Base-by-base conservation (phyloP, 225 moss, liverwort and hornwort genomes). In the Straminergon stramineum region DNA sequence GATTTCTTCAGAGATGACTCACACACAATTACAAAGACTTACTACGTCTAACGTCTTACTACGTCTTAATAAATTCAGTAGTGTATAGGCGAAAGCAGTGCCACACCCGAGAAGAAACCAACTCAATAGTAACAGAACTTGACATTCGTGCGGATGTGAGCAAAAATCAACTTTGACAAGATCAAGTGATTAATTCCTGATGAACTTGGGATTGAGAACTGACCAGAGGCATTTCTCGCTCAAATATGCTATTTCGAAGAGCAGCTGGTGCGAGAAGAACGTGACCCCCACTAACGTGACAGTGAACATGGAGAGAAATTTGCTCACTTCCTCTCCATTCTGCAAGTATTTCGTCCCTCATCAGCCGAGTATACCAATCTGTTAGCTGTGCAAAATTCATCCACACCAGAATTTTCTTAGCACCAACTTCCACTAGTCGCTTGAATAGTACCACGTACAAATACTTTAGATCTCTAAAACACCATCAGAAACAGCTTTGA, bases 161-260 rank as follows among this genome's bases (percentile, higher is more conserved):
- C 60, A 71, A 83, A 41, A 57, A 80, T 51, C 43, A 83, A 78
- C 41, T 68, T 48, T 15, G 69, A 82, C 9, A 90, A 77, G 62
- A 53, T 64, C 64, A 57, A 81, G 45, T 85, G 67, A 91, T 66
- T 52, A 56, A 84, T 61, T 81, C 60, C 79, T 37, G 80, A 71
- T 79, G 58, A 13, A 53, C 27, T 87, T 67, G 75, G 63, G 45
- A 52, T 87, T 84, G 69, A 83, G 79, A 77, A 93, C 94, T 92
- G 39, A 95, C 95, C 95, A 95, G 91, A 91, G 95, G 95, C 95
- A 95, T 95, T 90, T 95, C 95, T 92, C 94, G 93, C 90, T 94
- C 91, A 90, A 95, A 95, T 74, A 95, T 95, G 85, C 90, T 92
- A 86, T 95, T 94, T 84, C 95, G 94, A 83, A 95, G 93, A 87